Evolutionary conservation across 306 rosid genomes (phyloP).

Genomic region (Dicorynia guianensis): DNA sequence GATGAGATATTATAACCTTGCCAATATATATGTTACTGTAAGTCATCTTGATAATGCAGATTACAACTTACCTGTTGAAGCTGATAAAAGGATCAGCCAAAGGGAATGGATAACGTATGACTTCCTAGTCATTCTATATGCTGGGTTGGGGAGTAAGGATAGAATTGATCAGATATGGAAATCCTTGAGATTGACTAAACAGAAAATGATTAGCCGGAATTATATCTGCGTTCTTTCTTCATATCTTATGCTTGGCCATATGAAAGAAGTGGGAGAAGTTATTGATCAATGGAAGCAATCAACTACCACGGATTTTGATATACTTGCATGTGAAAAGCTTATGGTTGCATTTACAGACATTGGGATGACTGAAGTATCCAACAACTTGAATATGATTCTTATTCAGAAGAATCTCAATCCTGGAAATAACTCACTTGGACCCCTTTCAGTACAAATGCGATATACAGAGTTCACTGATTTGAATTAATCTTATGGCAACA

Average conservation of each 20-base stretch:
- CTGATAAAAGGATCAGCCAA: constrained; percentile 72
- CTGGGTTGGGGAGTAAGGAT: constrained; percentile 76
- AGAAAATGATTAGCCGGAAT: constrained; percentile 85
- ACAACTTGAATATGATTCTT: constrained; percentile 59
- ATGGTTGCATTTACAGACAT: constrained; percentile 64
- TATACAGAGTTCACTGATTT: constrained; percentile 25
- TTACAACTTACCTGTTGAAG: constrained; percentile 65
- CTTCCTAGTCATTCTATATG: constrained; percentile 84
- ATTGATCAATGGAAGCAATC: constrained; percentile 91
- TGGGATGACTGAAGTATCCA: constrained; percentile 61
- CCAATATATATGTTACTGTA: constrained; percentile 58
- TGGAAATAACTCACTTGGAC: constrained; percentile 31
- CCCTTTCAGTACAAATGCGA: constrained; percentile 9
- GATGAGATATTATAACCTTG: constrained; percentile 72
- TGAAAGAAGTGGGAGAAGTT: constrained; percentile 72
- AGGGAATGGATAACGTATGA: constrained; percentile 93
- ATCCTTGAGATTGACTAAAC: constrained; percentile 78
- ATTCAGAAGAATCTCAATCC: constrained; percentile 62
- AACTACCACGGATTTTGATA: constrained; percentile 61
- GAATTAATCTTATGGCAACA: constrained; percentile 25
- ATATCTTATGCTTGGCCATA: constrained; percentile 76
- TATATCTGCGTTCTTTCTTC: constrained; percentile 76
- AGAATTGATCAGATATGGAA: constrained; percentile 87
- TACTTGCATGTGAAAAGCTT: constrained; percentile 62
- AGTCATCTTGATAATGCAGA: constrained; percentile 63